phyloP scores from a whole-genome alignment of 2,329 filamentous ascomycete genomes.

The Paramyrothecium roridum region DNA sequence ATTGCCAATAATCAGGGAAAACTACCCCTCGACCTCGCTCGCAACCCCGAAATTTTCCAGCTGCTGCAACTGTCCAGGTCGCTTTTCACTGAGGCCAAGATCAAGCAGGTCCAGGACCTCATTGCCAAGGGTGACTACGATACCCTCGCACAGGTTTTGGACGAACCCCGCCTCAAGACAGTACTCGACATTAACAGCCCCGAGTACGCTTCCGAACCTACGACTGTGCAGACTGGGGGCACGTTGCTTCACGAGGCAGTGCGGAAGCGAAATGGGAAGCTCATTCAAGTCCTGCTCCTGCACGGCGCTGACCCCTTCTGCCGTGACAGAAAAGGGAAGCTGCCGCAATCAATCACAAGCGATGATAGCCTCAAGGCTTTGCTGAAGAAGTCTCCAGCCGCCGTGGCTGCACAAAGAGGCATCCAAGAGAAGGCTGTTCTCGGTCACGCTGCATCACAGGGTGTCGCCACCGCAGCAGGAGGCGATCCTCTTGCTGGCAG shows the following conservation, averaged over 20 bases:
- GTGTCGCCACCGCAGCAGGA: constrained; percentile 47
- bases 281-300: constrained; percentile 86
- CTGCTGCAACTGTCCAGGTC: constrained; percentile 87
- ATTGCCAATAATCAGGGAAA: constrained; percentile 81
- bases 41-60: constrained; percentile 93
- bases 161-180: constrained; percentile 81
- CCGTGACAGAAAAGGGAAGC: constrained; percentile 88
- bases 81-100: constrained; percentile 82
- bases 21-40: constrained; percentile 81
- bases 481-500: constrained; percentile 68
- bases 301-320: constrained; percentile 96
- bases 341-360: constrained; percentile 94
- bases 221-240: constrained; percentile 78
- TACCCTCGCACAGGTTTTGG: constrained; percentile 72
- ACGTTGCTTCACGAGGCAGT: constrained; percentile 93
- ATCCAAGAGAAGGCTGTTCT: constrained; percentile 98
- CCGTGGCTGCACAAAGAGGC: constrained; percentile 87
- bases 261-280: constrained; percentile 76
- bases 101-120: constrained; percentile 78
- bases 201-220: constrained; percentile 79
- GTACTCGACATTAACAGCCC: constrained; percentile 89
- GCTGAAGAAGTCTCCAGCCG: constrained; percentile 90
- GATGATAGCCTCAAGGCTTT: constrained; percentile 87
- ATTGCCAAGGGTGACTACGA: constrained; percentile 73
- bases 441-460: constrained; percentile 64